These are phyloP conservation scores for Chrysophaeum taylorii DNA, from an alignment of 352 stramenopile species.

Conservation along the genomic window DNA sequence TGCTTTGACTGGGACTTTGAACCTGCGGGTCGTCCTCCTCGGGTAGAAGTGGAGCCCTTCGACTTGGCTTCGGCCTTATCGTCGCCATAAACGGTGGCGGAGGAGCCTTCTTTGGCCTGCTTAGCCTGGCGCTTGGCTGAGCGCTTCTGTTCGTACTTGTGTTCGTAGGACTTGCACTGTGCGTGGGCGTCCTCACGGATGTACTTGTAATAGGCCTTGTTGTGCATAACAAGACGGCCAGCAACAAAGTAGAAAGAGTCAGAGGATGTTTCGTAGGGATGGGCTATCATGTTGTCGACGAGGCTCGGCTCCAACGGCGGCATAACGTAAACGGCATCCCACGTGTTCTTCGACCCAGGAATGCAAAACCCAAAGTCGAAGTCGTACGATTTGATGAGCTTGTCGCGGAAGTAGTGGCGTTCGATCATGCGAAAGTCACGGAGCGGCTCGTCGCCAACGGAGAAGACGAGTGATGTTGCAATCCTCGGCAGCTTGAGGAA, in stretches of 20 bases:
- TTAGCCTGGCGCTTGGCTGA: conserved; percentile 49
- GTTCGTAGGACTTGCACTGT: conserved; percentile 75
- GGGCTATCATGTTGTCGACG: conserved; percentile 80
- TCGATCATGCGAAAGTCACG: conserved; percentile 86
- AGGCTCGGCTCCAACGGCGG: conserved; percentile 79
- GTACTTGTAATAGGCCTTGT: conserved; percentile 82
- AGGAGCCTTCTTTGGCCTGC: conserved; percentile 32
- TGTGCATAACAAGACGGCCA: conserved; percentile 80
- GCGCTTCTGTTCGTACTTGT: conserved; percentile 57
- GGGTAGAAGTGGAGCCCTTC: no score
- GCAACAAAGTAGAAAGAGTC: conserved; percentile 90
- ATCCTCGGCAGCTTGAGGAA: no score
- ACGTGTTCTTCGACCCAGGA: conserved; percentile 81
- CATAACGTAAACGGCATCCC: conserved; percentile 85
- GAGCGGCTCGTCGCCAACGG: conserved; percentile 72
- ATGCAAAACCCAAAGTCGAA: conserved; percentile 95
- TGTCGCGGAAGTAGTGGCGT: conserved; percentile 84
- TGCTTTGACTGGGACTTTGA: no score
- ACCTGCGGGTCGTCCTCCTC: no score
- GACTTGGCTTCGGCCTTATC: conserved; percentile 17
- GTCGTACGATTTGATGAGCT: conserved; percentile 65
- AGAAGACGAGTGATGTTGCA: conserved; percentile 74
- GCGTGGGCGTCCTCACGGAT: conserved; percentile 71
- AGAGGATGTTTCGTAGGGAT: conserved; percentile 80
- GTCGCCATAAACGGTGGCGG: conserved; percentile 21